Conservation (phyloP, 306 rosid species). For the Benincasa hispida region DNA sequence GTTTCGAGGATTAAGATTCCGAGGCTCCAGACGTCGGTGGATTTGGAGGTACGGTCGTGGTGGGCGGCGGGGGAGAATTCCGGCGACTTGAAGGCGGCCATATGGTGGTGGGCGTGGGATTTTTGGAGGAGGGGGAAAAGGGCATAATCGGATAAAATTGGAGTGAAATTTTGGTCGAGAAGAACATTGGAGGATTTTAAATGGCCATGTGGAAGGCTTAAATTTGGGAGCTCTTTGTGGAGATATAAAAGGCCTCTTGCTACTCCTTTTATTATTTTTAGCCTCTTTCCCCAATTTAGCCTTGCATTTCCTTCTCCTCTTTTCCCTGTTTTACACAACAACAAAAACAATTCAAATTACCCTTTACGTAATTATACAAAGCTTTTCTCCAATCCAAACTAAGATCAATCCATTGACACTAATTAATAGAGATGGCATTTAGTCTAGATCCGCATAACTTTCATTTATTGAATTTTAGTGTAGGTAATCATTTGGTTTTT, state of each 20-base stretch:
- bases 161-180: constrained; percentile 26
- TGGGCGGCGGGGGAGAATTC: constrained; percentile 29
- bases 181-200: constrained; percentile 80
- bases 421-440: too few relatives aligned
- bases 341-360: too few relatives aligned
- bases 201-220: constrained; percentile 54
- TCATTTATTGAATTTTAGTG: too few relatives aligned
- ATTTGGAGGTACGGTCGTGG: constrained; percentile 61
- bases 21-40: constrained; percentile 83
- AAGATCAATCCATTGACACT: too few relatives aligned
- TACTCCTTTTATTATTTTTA: constrained; percentile 55
- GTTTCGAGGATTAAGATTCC: constrained; percentile 66
- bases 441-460: too few relatives aligned
- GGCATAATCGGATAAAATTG: constrained; percentile 50
- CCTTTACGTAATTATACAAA: too few relatives aligned
- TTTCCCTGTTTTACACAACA: too few relatives aligned
- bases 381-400: too few relatives aligned
- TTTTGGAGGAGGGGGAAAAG: constrained; percentile 24
- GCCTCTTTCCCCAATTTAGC: background rate
- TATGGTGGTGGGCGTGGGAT: constrained; percentile 43
- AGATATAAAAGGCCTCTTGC: constrained; percentile 43
- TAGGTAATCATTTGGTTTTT: too few relatives aligned
- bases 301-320: background rate
- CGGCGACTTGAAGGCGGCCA: constrained; percentile 68
- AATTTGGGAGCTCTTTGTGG: constrained; percentile 34